phyloP scores from a whole-genome alignment of 2,329 filamentous ascomycete species.

The Tolypocladium endophyticum region DNA sequence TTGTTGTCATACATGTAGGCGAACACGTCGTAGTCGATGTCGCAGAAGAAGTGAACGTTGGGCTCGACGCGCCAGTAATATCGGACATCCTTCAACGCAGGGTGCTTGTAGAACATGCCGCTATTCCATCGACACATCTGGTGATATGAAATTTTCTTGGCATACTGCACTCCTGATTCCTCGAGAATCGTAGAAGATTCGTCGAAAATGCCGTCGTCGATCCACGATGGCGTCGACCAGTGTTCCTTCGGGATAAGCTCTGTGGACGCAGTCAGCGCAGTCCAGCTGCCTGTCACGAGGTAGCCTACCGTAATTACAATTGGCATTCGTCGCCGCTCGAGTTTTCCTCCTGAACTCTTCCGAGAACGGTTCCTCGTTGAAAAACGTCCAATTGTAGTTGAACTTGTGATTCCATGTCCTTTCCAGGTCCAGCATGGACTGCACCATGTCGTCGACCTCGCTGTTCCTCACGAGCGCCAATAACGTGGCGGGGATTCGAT shows the following conservation, averaged over 20 bases:
- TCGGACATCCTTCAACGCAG: constrained; percentile 67
- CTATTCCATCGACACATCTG: constrained; percentile 99
- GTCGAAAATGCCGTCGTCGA: constrained; percentile 74
- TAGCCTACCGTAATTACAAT: constrained; percentile 68
- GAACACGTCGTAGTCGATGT: constrained; percentile 97
- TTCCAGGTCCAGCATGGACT: constrained; percentile 86
- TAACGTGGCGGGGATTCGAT: constrained; percentile 87
- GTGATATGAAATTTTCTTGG: constrained; percentile 81
- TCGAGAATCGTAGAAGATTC: constrained; percentile 77
- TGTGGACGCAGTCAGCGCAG: constrained; percentile 21
- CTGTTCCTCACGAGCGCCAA: constrained; percentile 87
- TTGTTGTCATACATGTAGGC: constrained; percentile 96
- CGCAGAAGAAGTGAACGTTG: constrained; percentile 98
- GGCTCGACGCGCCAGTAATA: constrained; percentile 99
- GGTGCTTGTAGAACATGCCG: constrained; percentile 95
- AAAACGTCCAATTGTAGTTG: constrained; percentile 99
- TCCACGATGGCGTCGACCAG: constrained; percentile 88
- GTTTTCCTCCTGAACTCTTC: constrained; percentile 87
- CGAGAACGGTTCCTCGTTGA: constrained; percentile 90
- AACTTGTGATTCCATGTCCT: constrained; percentile 96
- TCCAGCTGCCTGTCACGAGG: not conserved
- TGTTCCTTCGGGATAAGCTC: constrained; percentile 89
- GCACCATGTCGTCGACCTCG: constrained; percentile 73
- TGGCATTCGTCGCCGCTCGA: constrained; percentile 72
- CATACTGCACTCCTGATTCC: constrained; percentile 84